phyloP scores from a whole-genome alignment of 2,329 filamentous ascomycete species.

The Xylariaceae sp. region DNA sequence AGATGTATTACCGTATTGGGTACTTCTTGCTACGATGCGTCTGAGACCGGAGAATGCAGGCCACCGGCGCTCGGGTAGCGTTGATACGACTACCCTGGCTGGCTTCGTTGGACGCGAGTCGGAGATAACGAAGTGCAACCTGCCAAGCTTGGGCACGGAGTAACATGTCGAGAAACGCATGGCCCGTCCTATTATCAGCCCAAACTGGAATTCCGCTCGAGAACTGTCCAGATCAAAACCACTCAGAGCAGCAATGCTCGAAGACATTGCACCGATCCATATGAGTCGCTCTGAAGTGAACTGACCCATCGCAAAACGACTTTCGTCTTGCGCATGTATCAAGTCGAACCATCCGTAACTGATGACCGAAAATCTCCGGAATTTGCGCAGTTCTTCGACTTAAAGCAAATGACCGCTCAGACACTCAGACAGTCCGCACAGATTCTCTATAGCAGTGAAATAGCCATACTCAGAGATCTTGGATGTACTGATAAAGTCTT shows the following conservation, averaged over 20 bases:
- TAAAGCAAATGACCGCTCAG: too few relatives aligned
- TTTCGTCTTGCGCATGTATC: conserved; percentile 26
- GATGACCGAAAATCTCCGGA: too few relatives aligned
- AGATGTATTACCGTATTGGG: too few relatives aligned
- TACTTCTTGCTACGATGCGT: neutral
- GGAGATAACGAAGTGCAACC: neutral
- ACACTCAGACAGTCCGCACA: too few relatives aligned
- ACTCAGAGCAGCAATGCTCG: too few relatives aligned
- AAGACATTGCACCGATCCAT: too few relatives aligned
- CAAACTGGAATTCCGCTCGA: neutral
- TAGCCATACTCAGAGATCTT: too few relatives aligned
- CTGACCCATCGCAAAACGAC: conserved; percentile 18
- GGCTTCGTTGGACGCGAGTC: neutral
- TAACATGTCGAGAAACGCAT: neutral
- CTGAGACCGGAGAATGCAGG: neutral
- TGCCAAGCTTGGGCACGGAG: neutral
- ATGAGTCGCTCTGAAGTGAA: too few relatives aligned
- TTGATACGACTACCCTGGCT: neutral
- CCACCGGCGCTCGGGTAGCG: neutral
- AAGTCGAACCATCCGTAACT: too few relatives aligned
- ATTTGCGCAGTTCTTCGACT: too few relatives aligned
- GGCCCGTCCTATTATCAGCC: neutral
- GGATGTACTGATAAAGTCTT: too few relatives aligned
- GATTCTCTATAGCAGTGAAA: too few relatives aligned
- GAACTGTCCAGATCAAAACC: neutral